These are phyloP conservation scores for Triticum turgidum DNA, from an alignment of 176 grass and related monocot genomes.

Conservation along the genomic window DNA sequence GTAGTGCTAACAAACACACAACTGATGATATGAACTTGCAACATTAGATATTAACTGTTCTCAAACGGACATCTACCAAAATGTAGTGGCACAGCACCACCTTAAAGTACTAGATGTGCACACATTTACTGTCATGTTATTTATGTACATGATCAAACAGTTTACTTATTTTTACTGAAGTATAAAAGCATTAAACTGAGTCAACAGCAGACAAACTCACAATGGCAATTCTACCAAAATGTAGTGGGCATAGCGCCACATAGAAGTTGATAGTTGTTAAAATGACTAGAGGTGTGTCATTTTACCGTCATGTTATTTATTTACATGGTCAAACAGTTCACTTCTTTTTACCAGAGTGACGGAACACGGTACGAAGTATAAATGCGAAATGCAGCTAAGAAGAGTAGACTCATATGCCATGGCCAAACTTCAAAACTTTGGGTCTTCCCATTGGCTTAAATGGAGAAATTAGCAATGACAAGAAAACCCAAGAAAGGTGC, in stretches of 20 bases:
- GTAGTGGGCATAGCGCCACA: too few species aligned
- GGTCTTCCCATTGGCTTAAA: not conserved
- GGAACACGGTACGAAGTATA: not conserved
- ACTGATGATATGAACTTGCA: not conserved
- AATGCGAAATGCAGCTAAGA: too few species aligned
- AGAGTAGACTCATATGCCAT: too few species aligned
- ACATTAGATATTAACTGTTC: not conserved
- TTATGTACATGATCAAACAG: too few species aligned
- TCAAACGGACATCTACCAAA: not conserved
- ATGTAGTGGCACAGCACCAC: not conserved
- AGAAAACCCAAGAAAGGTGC: not conserved
- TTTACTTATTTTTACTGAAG: too few species aligned
- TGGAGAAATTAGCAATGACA: not conserved
- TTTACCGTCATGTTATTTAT: not conserved
- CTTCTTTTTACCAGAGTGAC: too few species aligned
- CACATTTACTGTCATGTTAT: not conserved
- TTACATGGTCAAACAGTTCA: not conserved
- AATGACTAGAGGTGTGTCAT: too few species aligned
- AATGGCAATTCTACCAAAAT: too few species aligned
- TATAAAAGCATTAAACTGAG: too few species aligned
- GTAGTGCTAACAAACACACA: not conserved
- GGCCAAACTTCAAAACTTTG: too few species aligned
- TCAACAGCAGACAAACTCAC: too few species aligned
- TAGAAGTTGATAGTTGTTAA: too few species aligned
- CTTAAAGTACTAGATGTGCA: not conserved